These are phyloP conservation scores for Tylopilus sp. DNA, from an alignment of 1,284 basidiomycete genomes.

Conservation along the genomic window DNA sequence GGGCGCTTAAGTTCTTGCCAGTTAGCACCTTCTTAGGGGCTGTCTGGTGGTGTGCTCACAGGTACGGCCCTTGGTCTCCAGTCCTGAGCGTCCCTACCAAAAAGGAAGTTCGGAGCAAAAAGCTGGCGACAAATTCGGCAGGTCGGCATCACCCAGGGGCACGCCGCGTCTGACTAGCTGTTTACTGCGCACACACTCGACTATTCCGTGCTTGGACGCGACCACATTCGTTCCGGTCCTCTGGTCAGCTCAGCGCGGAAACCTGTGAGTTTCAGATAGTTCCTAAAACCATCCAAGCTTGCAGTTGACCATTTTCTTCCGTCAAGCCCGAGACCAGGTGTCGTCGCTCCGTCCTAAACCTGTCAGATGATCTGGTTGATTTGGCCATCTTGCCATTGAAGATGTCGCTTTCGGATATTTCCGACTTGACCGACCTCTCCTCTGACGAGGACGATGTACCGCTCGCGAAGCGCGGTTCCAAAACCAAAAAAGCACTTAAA, in stretches of 20 bases:
- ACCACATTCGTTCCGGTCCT: neutral
- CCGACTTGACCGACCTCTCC: conserved; percentile 44
- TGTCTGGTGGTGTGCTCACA: no score
- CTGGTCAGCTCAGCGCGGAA: neutral
- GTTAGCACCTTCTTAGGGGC: neutral
- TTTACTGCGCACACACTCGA: neutral
- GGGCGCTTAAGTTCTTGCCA: neutral
- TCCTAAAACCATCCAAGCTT: neutral
- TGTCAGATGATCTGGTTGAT: neutral
- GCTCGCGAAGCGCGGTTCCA: conserved; percentile 19
- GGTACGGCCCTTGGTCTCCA: neutral
- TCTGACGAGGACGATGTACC: conserved; percentile 38
- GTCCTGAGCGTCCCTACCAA: neutral
- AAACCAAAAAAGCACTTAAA: conserved; percentile 20
- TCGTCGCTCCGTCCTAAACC: neutral
- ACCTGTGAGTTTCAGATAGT: neutral
- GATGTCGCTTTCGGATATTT: conserved; percentile 38
- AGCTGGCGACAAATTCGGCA: conserved; percentile 12
- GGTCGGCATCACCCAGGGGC: conserved; percentile 6
- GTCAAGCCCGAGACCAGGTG: neutral
- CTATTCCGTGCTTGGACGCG: neutral
- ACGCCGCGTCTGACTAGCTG: neutral
- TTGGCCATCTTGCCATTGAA: neutral
- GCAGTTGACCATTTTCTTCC: neutral
- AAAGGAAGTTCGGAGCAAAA: conserved; percentile 23